These are phyloP conservation scores for Canavalia gladiata DNA, from an alignment of 306 rosid species.

Conservation along the genomic window DNA sequence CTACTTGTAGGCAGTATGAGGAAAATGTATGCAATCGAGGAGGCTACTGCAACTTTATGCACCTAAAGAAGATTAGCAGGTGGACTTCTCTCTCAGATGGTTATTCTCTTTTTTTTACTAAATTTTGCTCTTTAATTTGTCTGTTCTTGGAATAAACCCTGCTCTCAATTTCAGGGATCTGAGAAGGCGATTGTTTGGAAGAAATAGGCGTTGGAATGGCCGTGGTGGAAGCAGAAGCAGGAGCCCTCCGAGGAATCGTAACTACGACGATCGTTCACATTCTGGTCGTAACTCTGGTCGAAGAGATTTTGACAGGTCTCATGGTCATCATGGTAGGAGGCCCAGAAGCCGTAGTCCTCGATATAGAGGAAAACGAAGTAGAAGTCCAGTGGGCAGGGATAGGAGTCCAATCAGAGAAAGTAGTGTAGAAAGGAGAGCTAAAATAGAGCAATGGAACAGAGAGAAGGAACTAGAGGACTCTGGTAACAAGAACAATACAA, in stretches of 20 bases:
- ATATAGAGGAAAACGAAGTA: constrained; percentile 73
- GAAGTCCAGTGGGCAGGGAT: constrained; percentile 84
- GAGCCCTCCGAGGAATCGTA: constrained; percentile 85
- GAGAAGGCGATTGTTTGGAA: constrained; percentile 86
- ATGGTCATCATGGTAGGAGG: constrained; percentile 72
- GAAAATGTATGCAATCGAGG: constrained; percentile 98
- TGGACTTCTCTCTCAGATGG: constrained; percentile 38
- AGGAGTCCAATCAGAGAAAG: constrained; percentile 86
- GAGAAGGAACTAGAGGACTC: constrained; percentile 73
- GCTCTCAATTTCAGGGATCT: constrained; percentile 72
- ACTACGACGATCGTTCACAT: constrained; percentile 77
- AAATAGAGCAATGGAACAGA: constrained; percentile 95
- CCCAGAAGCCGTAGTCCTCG: constrained; percentile 98
- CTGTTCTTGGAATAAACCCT: background rate
- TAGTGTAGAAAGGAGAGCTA: constrained; percentile 95
- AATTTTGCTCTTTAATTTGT: background rate
- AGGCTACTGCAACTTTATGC: constrained; percentile 99
- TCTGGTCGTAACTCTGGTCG: constrained; percentile 72
- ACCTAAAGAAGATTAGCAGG: constrained; percentile 96
- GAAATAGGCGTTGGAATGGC: constrained; percentile 75
- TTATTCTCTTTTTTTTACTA: background rate
- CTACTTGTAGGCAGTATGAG: constrained; percentile 98
- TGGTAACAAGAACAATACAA: constrained; percentile 53
- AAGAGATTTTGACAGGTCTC: constrained; percentile 83
- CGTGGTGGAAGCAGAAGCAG: constrained; percentile 82